Base-by-base conservation (phyloP, 2,329 filamentous ascomycete species). In the Trichoderma lentiforme region DNA sequence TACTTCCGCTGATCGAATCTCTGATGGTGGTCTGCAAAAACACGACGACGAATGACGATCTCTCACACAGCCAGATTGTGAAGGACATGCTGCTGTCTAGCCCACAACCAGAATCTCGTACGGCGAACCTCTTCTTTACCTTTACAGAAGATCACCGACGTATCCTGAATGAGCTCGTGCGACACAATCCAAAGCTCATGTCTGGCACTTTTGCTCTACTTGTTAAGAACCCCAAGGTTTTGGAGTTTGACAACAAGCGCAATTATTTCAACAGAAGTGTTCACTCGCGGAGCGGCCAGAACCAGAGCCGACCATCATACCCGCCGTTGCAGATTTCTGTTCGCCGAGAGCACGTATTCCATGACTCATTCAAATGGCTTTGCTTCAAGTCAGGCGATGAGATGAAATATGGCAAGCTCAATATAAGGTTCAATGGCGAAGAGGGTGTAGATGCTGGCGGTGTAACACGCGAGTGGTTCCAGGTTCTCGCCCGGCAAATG, bases 21-120 rank as follows among this genome's bases (percentile, higher is more conserved):
- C 86, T 99, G 73, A 99, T 99, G 96, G 96, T 99, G 68, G 95
- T 99, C 32, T 99, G 97, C 88, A 99, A 98, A 86, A 98, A 98
- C 81, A 97, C 94, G 9, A 92, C 94, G 1, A 85, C 94, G 69
- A 91, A 91, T 78, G 93, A 96, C 73, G 84, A 89, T 30, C 92
- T 79, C 11, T 78, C 83, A 61, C 80, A 87, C 75, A 80, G 78
- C 77, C 80, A 87, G 80, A 71, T 82, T 47, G 83, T 81, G 74
- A 92, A 92, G 78, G 93, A 96, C 62, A 87, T 93, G 80, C 85
- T 91, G 15, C 82, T 94, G 47, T 90, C 92, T 26, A 97, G 92
- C 76, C 93, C 93, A 5, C 74, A 72, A 86, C 92, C 93, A 1
- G 94, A 97, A 78, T 90, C 89, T 63, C 90, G 90, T 69, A 95